Evolutionary conservation across 768 basidiomycete genomes (phyloP), one percentile per base, ranked within the genome.

Genomic region (Suillus plorans): DNA sequence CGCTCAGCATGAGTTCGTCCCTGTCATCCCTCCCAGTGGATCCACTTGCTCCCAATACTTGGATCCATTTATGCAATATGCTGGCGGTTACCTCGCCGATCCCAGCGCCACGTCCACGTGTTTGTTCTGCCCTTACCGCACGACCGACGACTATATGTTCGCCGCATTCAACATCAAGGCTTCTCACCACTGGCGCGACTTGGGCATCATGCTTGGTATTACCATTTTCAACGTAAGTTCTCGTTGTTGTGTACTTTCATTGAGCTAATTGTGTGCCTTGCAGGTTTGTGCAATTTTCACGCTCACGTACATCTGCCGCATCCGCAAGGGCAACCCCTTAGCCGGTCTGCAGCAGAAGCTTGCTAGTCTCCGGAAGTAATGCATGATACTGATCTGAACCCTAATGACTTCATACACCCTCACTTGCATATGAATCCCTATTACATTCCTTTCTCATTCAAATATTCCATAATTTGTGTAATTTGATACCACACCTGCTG

Each of bases 161-260:
- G 16, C 34, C 2, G 44, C 0, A 65, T 90, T 92, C 76, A 89
- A 87, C 69, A 88, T 92, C 41, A 79, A 72, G 55, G 91, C 89
- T 65, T 66, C 77, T 65, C 74, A 82, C 58, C 75, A 74, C 44
- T 86, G 84, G 83, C 74, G 84, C 22, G 69, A 85, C 71, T 75
- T 84, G 34, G 83, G 81, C 9, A 67, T 86, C 52, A 71, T 86
- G 69, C 77, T 76, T 64, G 81, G 72, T 3, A 82, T 80, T 56
- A 74, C 80, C 49, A 68, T 63, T 34, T 84, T 83, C 63, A 84
- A 84, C 55, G 83, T 83, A 65, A 61, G 82, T 76, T 6, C 13
- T n/a, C 3, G 28, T 13, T 1, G 28, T 20, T 3, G 25, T 1
- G 10, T 25, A 10, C 18, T 31, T 28, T 5, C 6, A 1, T 28